Evolutionary conservation across 2,329 filamentous ascomycete genomes (phyloP), one percentile per base, ranked within the genome.

Genomic region (Arthroderma sp.): DNA sequence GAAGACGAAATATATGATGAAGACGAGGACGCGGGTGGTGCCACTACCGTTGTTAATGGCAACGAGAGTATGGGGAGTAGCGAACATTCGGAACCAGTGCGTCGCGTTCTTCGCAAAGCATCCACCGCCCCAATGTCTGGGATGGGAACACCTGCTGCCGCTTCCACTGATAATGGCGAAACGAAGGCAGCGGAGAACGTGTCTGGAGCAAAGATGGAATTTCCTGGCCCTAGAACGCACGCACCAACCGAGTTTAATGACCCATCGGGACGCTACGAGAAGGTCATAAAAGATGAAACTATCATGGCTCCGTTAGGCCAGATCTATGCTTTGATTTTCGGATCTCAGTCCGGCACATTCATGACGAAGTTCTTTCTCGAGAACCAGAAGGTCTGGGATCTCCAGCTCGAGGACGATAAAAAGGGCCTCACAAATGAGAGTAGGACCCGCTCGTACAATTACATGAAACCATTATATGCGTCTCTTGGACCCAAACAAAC

Each of bases 401-500:
- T 96, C 28, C 81, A 85, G 50, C 80, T 93, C 65, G 83, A 89
- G 38, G 73, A 77, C 44, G 87, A 93, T 53, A 85, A 86, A 57
- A 83, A 81, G 55, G 86, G 84, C 0, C 64, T 93, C 27, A 77
- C 77, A 3, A 75, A 78, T 40, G 85, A 93, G 11, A 84, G 81
- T 64, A 84, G 80, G 59, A 74, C 75, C 3, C 77, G 88, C 38
- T 78, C 70, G 15, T 94, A 82, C 60, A 81, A 80, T 1, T 98
- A 95, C 61, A 94, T 94, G 65, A 96, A 95, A 61, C 91, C 91
- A 1, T 69, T 98, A 2, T 75, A 80, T 54, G 84, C 73, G 2
- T 73, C 85, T 1, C 89, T 98, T 52, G 91, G 91, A 0, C 91
- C 91, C 0, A 91, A 77, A 60, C 85, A 94, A 66, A 98, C 91